phyloP scores from a whole-genome alignment of 2,329 filamentous ascomycete species.

The Tolypocladium guangdongense region DNA sequence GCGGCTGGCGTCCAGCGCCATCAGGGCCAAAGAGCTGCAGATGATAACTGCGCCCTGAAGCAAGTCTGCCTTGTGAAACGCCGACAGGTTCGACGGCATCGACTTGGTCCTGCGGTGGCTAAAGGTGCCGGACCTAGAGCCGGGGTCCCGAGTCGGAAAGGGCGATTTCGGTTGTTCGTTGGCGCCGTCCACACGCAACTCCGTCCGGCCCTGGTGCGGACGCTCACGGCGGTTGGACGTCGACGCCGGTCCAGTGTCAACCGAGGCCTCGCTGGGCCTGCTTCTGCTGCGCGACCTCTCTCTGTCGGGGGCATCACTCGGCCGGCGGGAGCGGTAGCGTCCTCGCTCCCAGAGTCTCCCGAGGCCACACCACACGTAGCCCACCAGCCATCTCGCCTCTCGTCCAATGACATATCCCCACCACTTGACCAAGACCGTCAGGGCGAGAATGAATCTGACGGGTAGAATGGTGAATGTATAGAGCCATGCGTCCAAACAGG shows the following conservation, averaged over 20 bases:
- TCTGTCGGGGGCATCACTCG: slow-evolving; percentile 22
- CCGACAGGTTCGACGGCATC: slow-evolving; percentile 70
- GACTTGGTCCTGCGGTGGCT: slow-evolving; percentile 70
- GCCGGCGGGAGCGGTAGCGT: slow-evolving; percentile 27
- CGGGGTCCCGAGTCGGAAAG: slow-evolving; percentile 10
- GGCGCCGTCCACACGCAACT: not conserved
- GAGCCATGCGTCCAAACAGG: slow-evolving; percentile 91
- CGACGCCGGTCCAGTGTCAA: slow-evolving; percentile 4
- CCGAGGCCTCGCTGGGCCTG: slow-evolving; percentile 15
- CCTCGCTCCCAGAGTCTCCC: slow-evolving; percentile 65
- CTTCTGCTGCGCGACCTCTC: slow-evolving; percentile 30
- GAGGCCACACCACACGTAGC: slow-evolving; percentile 69
- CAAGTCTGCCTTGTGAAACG: slow-evolving; percentile 90
- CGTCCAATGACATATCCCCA: slow-evolving; percentile 63
- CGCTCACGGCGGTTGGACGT: slow-evolving; percentile 4
- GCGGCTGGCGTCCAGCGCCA: slow-evolving; percentile 86
- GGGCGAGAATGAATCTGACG: slow-evolving; percentile 72
- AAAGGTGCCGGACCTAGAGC: slow-evolving; percentile 24
- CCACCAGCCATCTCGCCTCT: slow-evolving; percentile 60
- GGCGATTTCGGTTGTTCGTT: slow-evolving; percentile 6
- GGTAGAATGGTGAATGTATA: slow-evolving; percentile 95
- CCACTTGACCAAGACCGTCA: slow-evolving; percentile 66
- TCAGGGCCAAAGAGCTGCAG: slow-evolving; percentile 71
- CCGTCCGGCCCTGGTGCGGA: not conserved
- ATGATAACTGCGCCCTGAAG: slow-evolving; percentile 84